These are phyloP conservation scores for Clonostachys solani DNA, from an alignment of 2,329 filamentous ascomycete species.

Conservation along the genomic window DNA sequence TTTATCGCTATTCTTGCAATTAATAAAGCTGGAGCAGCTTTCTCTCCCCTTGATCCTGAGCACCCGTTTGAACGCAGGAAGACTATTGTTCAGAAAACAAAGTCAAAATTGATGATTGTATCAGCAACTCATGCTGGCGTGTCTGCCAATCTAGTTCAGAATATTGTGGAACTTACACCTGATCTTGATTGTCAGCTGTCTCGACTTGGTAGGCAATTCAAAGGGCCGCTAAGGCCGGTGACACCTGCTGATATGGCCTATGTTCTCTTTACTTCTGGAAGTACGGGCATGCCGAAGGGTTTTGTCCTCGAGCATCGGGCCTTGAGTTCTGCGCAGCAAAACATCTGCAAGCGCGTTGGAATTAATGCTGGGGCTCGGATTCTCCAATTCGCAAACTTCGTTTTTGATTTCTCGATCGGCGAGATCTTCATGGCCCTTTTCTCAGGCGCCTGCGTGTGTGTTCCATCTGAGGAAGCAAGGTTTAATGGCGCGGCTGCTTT, in stretches of 20 bases:
- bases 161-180: neutral
- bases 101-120: neutral
- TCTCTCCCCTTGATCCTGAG: constrained; percentile 1
- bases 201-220: too few relatives aligned
- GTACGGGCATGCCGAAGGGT: constrained; percentile 8
- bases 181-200: neutral
- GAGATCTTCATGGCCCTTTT: constrained; percentile 1
- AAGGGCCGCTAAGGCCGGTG: neutral
- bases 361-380: neutral
- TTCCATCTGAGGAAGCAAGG: constrained; percentile 1
- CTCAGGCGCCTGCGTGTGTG: neutral
- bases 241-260: constrained; percentile 3
- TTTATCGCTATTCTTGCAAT: constrained; percentile 2
- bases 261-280: constrained; percentile 8
- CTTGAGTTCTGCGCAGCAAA: neutral
- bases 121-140: neutral
- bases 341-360: neutral
- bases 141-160: neutral
- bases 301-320: constrained; percentile 5
- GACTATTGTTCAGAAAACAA: neutral
- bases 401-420: constrained; percentile 1
- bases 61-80: neutral
- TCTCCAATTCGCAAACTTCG: constrained; percentile 2
- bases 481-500: neutral
- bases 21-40: constrained; percentile 1